Conservation (phyloP, 176 grass and related monocot species). For the Pontederia crassipes region DNA sequence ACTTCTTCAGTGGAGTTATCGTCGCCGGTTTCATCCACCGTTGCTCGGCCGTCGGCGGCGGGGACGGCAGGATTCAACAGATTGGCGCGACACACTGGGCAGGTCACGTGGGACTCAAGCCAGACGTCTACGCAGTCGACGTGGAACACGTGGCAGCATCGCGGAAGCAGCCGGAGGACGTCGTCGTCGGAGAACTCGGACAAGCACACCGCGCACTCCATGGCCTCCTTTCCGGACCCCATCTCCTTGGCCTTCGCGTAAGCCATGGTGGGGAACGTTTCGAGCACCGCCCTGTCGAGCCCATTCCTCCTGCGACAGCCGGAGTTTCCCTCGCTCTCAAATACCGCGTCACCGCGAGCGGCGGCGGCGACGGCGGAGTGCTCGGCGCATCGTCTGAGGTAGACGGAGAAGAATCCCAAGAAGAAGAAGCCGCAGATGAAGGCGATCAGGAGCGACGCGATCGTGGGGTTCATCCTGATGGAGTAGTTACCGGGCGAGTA, state of each 20-base stretch:
- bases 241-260: constrained; percentile 54
- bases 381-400: constrained; percentile 36
- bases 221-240: constrained; percentile 21
- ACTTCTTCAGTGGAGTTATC: constrained; percentile 15
- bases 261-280: constrained; percentile 52
- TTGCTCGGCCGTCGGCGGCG: constrained; percentile 25
- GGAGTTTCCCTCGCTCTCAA: not conserved
- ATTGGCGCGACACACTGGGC: constrained; percentile 85
- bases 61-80: constrained; percentile 29
- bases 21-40: constrained; percentile 4
- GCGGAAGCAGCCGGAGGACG: constrained; percentile 56
- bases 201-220: constrained; percentile 81
- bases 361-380: constrained; percentile 11
- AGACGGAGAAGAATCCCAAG: constrained; percentile 60
- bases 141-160: constrained; percentile 87
- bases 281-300: constrained; percentile 36
- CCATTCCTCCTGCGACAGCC: constrained; percentile 5
- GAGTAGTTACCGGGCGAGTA: not conserved
- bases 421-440: constrained; percentile 50
- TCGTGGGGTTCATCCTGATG: constrained; percentile 22
- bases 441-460: constrained; percentile 33
- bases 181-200: constrained; percentile 50
- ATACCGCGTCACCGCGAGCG: constrained; percentile 14
- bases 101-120: constrained; percentile 59
- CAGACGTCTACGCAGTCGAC: constrained; percentile 60